Conservation (phyloP, 1,284 basidiomycete genomes). For the Pterulicium gracile region DNA sequence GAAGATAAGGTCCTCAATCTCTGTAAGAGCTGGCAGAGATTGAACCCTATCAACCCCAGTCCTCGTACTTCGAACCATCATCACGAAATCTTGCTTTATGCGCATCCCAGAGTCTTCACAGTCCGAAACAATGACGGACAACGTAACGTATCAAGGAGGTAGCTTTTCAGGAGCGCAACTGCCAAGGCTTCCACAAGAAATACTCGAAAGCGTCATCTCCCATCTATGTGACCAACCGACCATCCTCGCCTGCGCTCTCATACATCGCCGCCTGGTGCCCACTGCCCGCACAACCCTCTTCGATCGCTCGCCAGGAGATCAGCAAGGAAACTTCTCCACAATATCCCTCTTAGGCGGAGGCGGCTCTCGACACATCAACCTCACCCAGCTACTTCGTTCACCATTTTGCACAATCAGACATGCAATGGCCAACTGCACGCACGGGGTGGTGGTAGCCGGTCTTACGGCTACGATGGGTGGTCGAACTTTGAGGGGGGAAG, state of each 20-base stretch:
- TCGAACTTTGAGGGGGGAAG: not conserved
- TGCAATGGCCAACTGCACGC: not conserved
- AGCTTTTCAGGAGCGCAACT: not conserved
- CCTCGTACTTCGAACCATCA: no score
- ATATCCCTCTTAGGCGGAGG: not conserved
- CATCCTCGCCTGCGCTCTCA: not conserved
- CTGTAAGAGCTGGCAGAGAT: no score
- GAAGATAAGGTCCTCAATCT: no score
- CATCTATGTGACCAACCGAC: not conserved
- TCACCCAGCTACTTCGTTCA: not conserved
- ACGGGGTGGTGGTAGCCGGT: not conserved
- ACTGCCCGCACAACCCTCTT: not conserved
- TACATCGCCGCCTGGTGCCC: not conserved
- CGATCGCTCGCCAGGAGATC: not conserved
- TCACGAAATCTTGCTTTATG: no score
- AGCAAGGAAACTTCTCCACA: no score
- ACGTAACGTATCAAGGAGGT: no score
- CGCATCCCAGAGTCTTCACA: no score
- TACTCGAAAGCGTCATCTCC: not conserved
- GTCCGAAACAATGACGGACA: no score
- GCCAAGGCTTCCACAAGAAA: not conserved
- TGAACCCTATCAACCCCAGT: no score
- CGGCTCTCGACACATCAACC: no score
- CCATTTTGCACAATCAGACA: not conserved
- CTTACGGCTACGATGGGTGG: not conserved